Base-by-base conservation (phyloP, 176 grass and related monocot species). In the Guadua angustifolia region DNA sequence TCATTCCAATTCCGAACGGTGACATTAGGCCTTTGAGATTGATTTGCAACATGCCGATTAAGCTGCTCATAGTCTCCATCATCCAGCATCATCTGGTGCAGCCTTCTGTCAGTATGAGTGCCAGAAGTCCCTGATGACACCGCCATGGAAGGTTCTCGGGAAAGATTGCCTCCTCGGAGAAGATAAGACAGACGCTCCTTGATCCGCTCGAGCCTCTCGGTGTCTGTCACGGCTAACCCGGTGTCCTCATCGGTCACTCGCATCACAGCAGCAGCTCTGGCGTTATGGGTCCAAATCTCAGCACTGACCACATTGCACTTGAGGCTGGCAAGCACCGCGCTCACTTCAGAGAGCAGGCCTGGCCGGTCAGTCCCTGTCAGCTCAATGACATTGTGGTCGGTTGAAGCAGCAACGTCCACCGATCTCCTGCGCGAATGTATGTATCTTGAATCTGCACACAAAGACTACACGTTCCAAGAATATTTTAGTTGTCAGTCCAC, bases 281-380 rank as follows among this genome's bases (percentile, higher is more conserved):
- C 81, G 45, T 96, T 93, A 73, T 96, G 94, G 57, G 94, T 96
- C 94, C 94, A 96, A n/a, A 96, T 91, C 81, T 96, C 91, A 7
- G 94, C 94, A 47, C 79, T 96, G 36, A 96, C 94, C 71, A 96
- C 91, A 17, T 96, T 96, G 86, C 91, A 96, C 36, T 78, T 89
- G 56, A 96, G 91, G 86, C 81, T 86, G 11, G 84, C 47, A n/a
- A 96, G 89, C 35, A 96, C 88, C 0, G 91, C 91, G 2, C 91
- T 91, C 19, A 96, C 94, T 85, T 96, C 94, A 38, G 94, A 96
- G 57, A 96, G 84, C 66, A 96, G 74, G 19, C 94, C 94, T 10
- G 94, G 94, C 18, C 94, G 55, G 64, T 96, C 94, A 0, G 88
- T 91, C 19, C 94, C 94, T 18, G 80, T 96, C 47, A 93, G 74